Percentiles rank a stretch among this genome's conserved stretches.
phyloP scores from a whole-genome alignment of 1,284 basidiomycete genomes.

The Ustilago esculenta region DNA sequence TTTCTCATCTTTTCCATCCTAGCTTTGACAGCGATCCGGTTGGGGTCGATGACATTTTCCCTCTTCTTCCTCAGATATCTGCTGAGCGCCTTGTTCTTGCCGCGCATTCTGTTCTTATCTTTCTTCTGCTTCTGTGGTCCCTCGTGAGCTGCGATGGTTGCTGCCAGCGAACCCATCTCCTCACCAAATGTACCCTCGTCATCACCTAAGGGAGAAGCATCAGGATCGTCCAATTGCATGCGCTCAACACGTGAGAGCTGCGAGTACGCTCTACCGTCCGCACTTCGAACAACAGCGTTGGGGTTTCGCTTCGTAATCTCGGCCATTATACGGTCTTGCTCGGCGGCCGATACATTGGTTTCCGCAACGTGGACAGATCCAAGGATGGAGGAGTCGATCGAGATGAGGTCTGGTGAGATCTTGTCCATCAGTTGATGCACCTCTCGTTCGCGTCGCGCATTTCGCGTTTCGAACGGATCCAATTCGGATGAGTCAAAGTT shows the following conservation, averaged over 20 bases:
- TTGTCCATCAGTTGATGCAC: constrained; percentile 91
- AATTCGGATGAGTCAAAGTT: constrained; percentile 93
- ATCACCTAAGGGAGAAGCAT: constrained; percentile 6
- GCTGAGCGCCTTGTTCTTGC: constrained; percentile 61
- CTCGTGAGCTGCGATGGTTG: constrained; percentile 23
- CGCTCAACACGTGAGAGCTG: constrained; percentile 57
- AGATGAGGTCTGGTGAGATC: constrained; percentile 93
- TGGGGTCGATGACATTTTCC: constrained; percentile 63
- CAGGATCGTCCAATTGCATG: constrained; percentile 51
- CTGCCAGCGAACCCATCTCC: constrained; percentile 17
- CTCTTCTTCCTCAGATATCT: constrained; percentile 62
- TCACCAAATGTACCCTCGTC: constrained; percentile 18
- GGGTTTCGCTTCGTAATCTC: constrained; percentile 27
- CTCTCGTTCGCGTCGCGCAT: constrained; percentile 85
- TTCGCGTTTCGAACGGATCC: constrained; percentile 91
- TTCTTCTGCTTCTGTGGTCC: constrained; percentile 23
- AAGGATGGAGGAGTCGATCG: constrained; percentile 81
- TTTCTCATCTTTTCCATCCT: constrained; percentile 43
- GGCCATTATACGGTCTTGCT: constrained; percentile 69
- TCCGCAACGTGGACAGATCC: constrained; percentile 69
- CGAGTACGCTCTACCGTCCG: constrained; percentile 61
- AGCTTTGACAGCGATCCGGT: constrained; percentile 46
- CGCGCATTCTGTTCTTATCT: constrained; percentile 61
- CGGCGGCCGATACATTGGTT: constrained; percentile 77
- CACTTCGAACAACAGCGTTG: constrained; percentile 30